phyloP scores from a whole-genome alignment of 1,284 basidiomycete genomes.

The Melampsora americana region DNA sequence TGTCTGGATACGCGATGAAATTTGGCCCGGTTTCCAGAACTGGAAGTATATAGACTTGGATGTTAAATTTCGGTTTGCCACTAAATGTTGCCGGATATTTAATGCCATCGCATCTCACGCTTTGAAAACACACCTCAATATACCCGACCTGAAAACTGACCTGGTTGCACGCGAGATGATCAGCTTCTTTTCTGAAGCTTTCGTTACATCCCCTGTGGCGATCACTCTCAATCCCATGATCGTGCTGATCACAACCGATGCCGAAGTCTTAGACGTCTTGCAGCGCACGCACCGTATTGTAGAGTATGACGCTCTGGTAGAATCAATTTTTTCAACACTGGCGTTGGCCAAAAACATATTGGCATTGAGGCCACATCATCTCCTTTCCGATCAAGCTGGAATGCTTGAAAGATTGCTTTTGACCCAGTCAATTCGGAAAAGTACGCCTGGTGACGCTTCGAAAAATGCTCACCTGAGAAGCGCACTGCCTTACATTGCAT shows the following conservation, averaged over 20 bases:
- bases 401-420: slow-evolving; percentile 32
- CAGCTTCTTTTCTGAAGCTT: slow-evolving; percentile 20
- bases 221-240: slow-evolving; percentile 43
- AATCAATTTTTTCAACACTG: slow-evolving; percentile 6
- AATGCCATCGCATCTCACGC: slow-evolving; percentile 31
- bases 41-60: slow-evolving; percentile 43
- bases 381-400: slow-evolving; percentile 14
- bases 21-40: slow-evolving; percentile 44
- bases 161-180: slow-evolving; percentile 18
- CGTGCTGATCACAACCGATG: slow-evolving; percentile 21
- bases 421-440: slow-evolving; percentile 28
- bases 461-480: slow-evolving; percentile 18
- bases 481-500: slow-evolving; percentile 28
- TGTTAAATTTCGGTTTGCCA: slow-evolving; percentile 39
- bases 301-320: slow-evolving; percentile 24
- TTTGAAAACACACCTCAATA: slow-evolving; percentile 33
- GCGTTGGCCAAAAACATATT: slow-evolving; percentile 32
- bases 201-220: slow-evolving; percentile 31
- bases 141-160: slow-evolving; percentile 22
- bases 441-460: background rate
- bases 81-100: slow-evolving; percentile 28
- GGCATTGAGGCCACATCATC: slow-evolving; percentile 21
- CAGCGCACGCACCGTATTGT: slow-evolving; percentile 27
- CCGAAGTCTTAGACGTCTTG: slow-evolving; percentile 21
- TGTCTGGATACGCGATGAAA: slow-evolving; percentile 39